Evolutionary conservation across 768 basidiomycete species (phyloP), one percentile per base, ranked within the genome.

Genomic region (Termitomyces sp.): DNA sequence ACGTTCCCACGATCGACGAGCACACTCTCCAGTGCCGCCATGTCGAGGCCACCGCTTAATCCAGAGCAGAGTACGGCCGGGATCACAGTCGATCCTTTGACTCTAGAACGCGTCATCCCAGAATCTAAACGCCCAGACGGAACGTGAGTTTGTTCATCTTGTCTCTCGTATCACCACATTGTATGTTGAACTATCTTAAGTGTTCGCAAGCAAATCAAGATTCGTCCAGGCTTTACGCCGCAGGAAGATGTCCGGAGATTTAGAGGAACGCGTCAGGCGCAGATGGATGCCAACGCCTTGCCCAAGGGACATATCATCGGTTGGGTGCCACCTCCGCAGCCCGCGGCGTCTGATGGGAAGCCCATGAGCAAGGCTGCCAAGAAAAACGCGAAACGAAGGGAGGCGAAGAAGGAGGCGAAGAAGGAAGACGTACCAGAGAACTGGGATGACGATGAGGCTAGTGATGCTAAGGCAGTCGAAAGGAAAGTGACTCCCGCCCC

Each of bases 241-340:
- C 92, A 94, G 72, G 94, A 98, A 71, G 94, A 98, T 72, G 81
- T 95, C 8, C 80, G 83, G n/a, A 85, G 87, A 49, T 98, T 94
- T 72, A 83, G 92, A 54, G 84, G 90, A 43, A 82, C 85, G 46
- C 84, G 85, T 53, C 90, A 92, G 68, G 79, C 84, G 52, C 83
- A 86, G 67, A 80, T 85, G 76, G 92, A 92, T 57, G 70, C 79
- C 26, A 79, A 72, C 62, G 62, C 79, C 3, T 71, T 89, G 5
- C 85, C 89, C 33, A 88, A 89, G 69, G 88, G 89, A n/a, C 87
- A 90, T 65, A 84, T 93, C 64, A 76, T 92, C 56, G 89, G 94
- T 45, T 92, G 91, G 90, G 74, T 79, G 13, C 81, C 90, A 28
- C 83, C 88, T 14, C 72, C 84, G 2, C 65, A 79, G 32, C 70